Base-by-base conservation (phyloP, 441 rosid species). In the Hypseocharis bilobata region DNA sequence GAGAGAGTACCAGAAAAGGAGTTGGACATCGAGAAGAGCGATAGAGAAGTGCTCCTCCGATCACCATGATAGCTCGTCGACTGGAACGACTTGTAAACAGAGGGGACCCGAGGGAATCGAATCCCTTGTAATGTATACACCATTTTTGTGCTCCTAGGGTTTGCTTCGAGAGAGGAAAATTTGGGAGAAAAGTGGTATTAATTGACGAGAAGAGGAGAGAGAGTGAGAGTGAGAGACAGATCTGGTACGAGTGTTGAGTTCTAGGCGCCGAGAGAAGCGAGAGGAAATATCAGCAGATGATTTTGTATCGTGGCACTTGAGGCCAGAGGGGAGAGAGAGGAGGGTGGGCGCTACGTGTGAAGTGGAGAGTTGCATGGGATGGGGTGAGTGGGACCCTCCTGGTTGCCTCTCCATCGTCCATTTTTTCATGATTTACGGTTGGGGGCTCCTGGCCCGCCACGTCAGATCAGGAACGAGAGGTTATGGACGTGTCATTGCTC, bases 61-160 rank as follows among this genome's bases (percentile, higher is more conserved):
- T 81, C 75, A 36, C 82, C 89, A 67, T 57, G 74, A 76, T 79
- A 83, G 72, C 68, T 72, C 0, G 84, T 5, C 10, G 55, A 25
- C 29, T n/a, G n/a, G n/a, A 16, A 23, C 29, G 81, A 79, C 68
- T 45, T 77, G 72, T 64, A 72, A 1, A 70, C 62, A 3, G 85
- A 74, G 10, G 86, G 81, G 42, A 74, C 72, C 40, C 62, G 73
- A 13, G 85, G 76, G 61, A 85, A 74, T 22, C 86, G 83, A 34
- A 78, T 72, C 52, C 89, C 89, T 8, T 88, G 71, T 3, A 85
- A 26, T 1, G 91, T 56, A 64, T 76, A 81, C 63, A 75, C 86
- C 96, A 89, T 89, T 54, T n/a, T n/a, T n/a, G n/a, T n/a, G 60
- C 32, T 71, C 62, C 58, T 27, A 25, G 17, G 6, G 23, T 17